Evolutionary conservation across 305 asterid species (phyloP), one percentile per base, ranked within the genome.

Genomic region (Lippia alba): DNA sequence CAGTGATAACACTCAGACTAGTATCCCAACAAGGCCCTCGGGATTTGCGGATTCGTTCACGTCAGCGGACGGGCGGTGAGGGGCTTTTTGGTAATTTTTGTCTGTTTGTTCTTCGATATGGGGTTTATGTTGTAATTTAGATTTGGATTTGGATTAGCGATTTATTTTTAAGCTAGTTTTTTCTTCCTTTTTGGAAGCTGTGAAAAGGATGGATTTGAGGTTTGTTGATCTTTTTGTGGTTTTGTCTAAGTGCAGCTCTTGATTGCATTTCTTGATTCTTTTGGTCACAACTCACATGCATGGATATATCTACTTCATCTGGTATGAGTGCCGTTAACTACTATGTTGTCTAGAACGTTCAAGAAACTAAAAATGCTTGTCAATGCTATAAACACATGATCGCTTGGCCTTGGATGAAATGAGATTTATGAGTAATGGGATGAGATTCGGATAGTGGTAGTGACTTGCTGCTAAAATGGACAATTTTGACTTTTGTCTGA

Each of bases 21-120:
- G 97, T 48, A 88, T 94, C 69, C 94, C 97, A 1, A 91, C 95
- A 1, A 75, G 97, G 45, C 97, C 99, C 0, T 81, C 88, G 11
- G 99, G 97, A 4, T 89, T 91, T 5, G 97, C 92, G 0, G 91
- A 92, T 64, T 85, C 97, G 0, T 94, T 94, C 69, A 83, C 92
- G 6, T 89, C 97, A 0, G 48, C 84, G 0, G 97, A 94, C 50
- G 99, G 95, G 44, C 86, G 99, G 74, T 94, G 85, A 94, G 56
- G 69, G 45, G 72, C 7, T 1, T 16, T 49, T 58, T 16, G 45
- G 58, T 74, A 19, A 69, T 58, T 44, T 72, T 67, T 4, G 15
- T 56, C 61, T 15, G 24, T 67, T 46, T 67, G 20, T 67, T 36
- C 11, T 19, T 41, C 44, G 15, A 9, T 33, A 19, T 12, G 12